A percentile compares a stretch with the other conserved stretches of the same genome.
Evolutionary conservation across 768 basidiomycete genomes (phyloP).

Genomic region (Saitozyma podzolica): DNA sequence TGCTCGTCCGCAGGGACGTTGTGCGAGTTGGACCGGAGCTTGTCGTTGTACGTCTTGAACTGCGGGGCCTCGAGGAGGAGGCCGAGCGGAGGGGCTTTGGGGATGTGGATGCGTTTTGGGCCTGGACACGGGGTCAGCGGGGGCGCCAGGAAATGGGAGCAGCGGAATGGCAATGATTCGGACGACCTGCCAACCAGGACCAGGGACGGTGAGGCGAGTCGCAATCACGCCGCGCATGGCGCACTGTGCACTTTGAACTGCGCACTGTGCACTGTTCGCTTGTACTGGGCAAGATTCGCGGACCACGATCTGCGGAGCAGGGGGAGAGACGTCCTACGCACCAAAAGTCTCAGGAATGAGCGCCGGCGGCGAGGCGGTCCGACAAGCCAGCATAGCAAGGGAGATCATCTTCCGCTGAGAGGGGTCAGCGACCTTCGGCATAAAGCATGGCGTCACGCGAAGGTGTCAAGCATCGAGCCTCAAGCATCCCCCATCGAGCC

Average conservation of each 20-base stretch:
- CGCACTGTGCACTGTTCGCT: too few species aligned
- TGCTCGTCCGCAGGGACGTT: constrained; percentile 27
- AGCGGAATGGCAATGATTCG: too few species aligned
- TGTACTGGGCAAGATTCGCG: neutral
- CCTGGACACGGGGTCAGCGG: constrained; percentile 13
- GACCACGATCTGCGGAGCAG: neutral
- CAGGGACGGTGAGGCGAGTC: too few species aligned
- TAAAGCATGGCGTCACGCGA: neutral
- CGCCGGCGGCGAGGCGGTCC: constrained; percentile 71
- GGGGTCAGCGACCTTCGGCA: constrained; percentile 1
- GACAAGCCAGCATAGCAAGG: constrained; percentile 71
- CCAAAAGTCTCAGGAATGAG: constrained; percentile 74
- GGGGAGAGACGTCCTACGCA: constrained; percentile 9
- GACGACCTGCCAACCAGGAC: too few species aligned
- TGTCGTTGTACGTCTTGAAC: constrained; percentile 55
- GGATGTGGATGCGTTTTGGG: constrained; percentile 73
- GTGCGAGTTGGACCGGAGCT: constrained; percentile 35
- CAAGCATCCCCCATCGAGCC: constrained; percentile 5
- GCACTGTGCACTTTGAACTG: too few species aligned
- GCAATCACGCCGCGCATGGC: too few species aligned
- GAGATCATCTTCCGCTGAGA: constrained; percentile 96
- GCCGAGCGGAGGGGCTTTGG: constrained; percentile 94
- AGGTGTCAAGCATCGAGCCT: too few species aligned
- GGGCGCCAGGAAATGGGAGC: too few species aligned
- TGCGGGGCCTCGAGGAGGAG: constrained; percentile 72